Evolutionary conservation across 2,329 filamentous ascomycete genomes (phyloP), one percentile per base, ranked within the genome.

Genomic region (Macroventuria anomochaeta): DNA sequence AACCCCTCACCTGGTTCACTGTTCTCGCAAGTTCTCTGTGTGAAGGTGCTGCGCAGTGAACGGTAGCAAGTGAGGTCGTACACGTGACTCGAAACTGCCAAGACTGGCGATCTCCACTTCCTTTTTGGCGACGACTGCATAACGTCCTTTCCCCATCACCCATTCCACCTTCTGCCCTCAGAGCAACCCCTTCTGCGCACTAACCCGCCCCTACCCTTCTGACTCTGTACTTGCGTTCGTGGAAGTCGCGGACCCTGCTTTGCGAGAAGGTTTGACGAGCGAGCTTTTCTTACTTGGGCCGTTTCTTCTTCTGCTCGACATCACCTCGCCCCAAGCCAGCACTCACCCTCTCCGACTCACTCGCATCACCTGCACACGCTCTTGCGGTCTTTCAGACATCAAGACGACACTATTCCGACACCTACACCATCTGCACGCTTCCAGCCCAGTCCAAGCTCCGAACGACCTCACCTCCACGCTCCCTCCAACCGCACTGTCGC

Each of bases 201-300:
- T 46, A 36, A 57, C 48, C 47, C 59, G 58, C 53, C 56, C 58
- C 55, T 54, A 23, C 39, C 40, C 46, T 59, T 48, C 50, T 52
- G 53, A 54, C 42, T 55, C 29, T 41, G 46, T 57, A 57, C 52
- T 61, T 51, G 44, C 53, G 33, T 58, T 60, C 25, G 55, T 61
- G 50, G 58, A 63, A 62, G 57, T 54, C 53, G 53, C 58, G 59
- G 42, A 55, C 50, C 57, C 59, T 64, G 66, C 62, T 59, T 63
- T 49, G 34, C 64, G 62, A 63, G 51, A 73, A 74, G 71, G 71
- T 74, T 74, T 74, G 71, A 71, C 68, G 65, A 67, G 65, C 64
- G 67, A 71, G 65, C 69, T 73, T 73, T 73, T 70, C 70, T 73
- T 73, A 58, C 65, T 65, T 69, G 59, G 65, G 67, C 62, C 64